A percentile compares a stretch with the other conserved stretches of the same genome.
Conservation (phyloP, 805 yeast genomes). For the Saccharomyces eubayanus region DNA sequence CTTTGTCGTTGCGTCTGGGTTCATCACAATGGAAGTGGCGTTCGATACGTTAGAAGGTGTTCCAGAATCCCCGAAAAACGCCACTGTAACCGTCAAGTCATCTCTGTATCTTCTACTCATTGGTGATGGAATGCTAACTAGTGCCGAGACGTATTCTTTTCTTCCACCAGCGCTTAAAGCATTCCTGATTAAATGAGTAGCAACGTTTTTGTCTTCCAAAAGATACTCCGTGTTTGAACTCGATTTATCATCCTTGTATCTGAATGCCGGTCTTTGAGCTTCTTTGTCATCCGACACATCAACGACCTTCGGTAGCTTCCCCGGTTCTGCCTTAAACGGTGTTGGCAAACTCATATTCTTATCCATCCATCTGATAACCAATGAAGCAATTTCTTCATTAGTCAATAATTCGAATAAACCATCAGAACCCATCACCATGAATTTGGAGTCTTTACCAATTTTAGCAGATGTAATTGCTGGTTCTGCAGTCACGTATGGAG, state of each 20-base stretch:
- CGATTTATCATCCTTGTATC: slow-evolving; percentile 38
- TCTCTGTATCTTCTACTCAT: slow-evolving; percentile 87
- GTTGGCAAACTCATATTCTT: slow-evolving; percentile 33
- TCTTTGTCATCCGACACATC: slow-evolving; percentile 54
- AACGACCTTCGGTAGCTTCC: slow-evolving; percentile 50
- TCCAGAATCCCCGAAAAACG: slow-evolving; percentile 64
- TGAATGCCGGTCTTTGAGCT: slow-evolving; percentile 63
- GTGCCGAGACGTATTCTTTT: slow-evolving; percentile 77
- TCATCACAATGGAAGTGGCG: slow-evolving; percentile 18
- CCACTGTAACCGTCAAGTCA: slow-evolving; percentile 91
- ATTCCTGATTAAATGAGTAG: slow-evolving; percentile 89
- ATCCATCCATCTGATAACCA: slow-evolving; percentile 92
- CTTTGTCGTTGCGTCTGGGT: slow-evolving; percentile 21
- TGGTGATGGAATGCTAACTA: slow-evolving; percentile 87
- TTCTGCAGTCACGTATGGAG: slow-evolving; percentile 96
- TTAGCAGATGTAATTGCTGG: slow-evolving; percentile 84
- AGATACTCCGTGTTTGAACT: slow-evolving; percentile 35
- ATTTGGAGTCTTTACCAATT: slow-evolving; percentile 63
- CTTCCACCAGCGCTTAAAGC: slow-evolving; percentile 87
- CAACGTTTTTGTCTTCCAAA: slow-evolving; percentile 77
- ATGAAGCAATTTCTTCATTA: slow-evolving; percentile 85
- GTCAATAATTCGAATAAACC: slow-evolving; percentile 88
- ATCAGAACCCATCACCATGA: slow-evolving; percentile 87
- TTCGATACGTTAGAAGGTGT: not conserved
- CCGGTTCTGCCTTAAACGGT: slow-evolving; percentile 10